These are phyloP conservation scores for Trichoderma citrinoviride DNA, from an alignment of 2,329 filamentous ascomycete genomes.

Conservation along the genomic window DNA sequence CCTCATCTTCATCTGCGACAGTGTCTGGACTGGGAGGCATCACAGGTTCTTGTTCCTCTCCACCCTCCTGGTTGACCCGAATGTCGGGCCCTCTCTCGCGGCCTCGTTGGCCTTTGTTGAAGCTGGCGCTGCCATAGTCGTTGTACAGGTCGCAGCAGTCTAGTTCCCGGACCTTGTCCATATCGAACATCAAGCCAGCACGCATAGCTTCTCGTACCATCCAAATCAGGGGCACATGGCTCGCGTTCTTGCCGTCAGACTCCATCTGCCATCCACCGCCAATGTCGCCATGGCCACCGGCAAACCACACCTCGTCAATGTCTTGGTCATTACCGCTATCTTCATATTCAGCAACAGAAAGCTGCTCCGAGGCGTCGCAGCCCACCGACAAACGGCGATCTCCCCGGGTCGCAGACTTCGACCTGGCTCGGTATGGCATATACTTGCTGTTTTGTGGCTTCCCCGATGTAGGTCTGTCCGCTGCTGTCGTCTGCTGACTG, in stretches of 20 bases:
- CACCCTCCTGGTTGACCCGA: slow-evolving; percentile 19
- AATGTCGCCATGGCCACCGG: slow-evolving; percentile 75
- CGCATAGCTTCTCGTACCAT: slow-evolving; percentile 60
- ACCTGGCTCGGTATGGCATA: slow-evolving; percentile 43
- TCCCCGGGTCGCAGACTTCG: slow-evolving; percentile 36
- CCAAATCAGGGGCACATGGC: slow-evolving; percentile 67
- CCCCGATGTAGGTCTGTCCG: slow-evolving; percentile 16
- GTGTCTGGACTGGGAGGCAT: slow-evolving; percentile 26
- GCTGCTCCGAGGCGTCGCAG: slow-evolving; percentile 9
- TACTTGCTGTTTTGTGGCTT: slow-evolving; percentile 26
- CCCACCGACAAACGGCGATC: slow-evolving; percentile 8
- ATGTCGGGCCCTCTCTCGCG: slow-evolving; percentile 28
- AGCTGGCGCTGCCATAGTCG: neutral
- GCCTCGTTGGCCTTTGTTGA: neutral
- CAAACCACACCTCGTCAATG: slow-evolving; percentile 78
- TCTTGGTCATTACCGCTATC: slow-evolving; percentile 57
- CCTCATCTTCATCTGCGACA: slow-evolving; percentile 26
- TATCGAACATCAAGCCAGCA: slow-evolving; percentile 69
- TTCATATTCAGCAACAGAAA: slow-evolving; percentile 18
- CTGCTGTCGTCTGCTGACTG: slow-evolving; percentile 23
- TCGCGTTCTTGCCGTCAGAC: slow-evolving; percentile 57
- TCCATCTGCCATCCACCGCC: slow-evolving; percentile 71
- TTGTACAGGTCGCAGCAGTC: slow-evolving; percentile 46
- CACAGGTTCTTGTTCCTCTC: slow-evolving; percentile 22
- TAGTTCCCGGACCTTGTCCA: slow-evolving; percentile 63